Evolutionary conservation across 345 rosid species (phyloP).

Genomic region (Lepidium africanum): DNA sequence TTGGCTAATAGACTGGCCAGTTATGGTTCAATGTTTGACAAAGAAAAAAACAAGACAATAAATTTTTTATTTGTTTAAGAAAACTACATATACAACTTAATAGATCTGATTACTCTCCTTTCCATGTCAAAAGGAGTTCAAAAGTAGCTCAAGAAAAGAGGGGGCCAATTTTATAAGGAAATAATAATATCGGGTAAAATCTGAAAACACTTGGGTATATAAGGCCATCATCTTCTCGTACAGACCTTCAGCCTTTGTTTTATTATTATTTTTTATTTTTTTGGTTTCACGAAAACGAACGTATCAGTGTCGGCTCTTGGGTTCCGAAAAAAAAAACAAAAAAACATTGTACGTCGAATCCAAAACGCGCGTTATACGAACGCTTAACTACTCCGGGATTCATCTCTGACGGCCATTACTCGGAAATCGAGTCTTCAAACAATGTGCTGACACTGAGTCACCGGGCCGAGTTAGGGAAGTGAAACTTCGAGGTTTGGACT

Average conservation of each 20-base stretch:
- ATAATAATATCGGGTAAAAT: neutral
- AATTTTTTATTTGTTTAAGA: no score
- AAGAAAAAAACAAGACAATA: no score
- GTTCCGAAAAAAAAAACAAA: constrained; percentile 13
- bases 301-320: constrained; percentile 58
- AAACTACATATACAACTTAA: neutral
- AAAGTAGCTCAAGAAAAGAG: neutral
- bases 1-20: no score
- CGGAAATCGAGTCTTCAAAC: constrained; percentile 2
- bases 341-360: neutral
- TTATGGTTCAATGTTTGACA: no score
- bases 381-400: neutral
- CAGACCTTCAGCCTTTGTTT: constrained; percentile 13
- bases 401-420: neutral
- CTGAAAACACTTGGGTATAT: constrained; percentile 15
- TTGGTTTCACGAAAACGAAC: constrained; percentile 5
- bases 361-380: constrained; percentile 18
- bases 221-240: constrained; percentile 19
- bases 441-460: constrained; percentile 33
- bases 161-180: neutral
- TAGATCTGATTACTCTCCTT: neutral
- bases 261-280: neutral
- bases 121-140: neutral
- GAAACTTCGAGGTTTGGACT: neutral
- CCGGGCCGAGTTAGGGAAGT: constrained; percentile 10